Evolutionary conservation across 225 moss, liverwort and hornwort species (phyloP), one percentile per base, ranked within the genome.

Genomic region (Sphagnum tenellum): DNA sequence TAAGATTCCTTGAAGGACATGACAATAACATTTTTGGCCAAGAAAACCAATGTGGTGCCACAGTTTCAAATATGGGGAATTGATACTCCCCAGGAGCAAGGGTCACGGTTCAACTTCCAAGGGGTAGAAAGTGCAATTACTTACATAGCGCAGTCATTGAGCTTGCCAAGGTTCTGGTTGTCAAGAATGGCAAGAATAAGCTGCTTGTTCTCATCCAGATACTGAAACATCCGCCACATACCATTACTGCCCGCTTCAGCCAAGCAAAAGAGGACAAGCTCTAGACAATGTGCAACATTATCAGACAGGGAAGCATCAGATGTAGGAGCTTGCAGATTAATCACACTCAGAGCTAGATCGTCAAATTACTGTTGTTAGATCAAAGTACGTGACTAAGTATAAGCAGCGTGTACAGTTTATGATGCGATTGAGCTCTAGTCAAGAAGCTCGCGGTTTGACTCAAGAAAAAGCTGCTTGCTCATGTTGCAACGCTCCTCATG

Each of bases 131-230:
- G 29, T 29, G 29, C 0, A 29, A 29, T 29, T 29, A 29, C 83
- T 74, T 72, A 83, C 83, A 76, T 72, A 72, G 83, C 83, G 63
- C 83, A 83, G 59, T 83, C 83, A 63, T 77, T 79, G 64, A 79
- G 76, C 77, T 79, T 83, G 79, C 83, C 83, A 46, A 83, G 83
- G 46, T 79, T 83, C 56, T 83, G 83, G 6, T 83, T 83, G 70
- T 83, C 83, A 47, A 83, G 83, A 60, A 83, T 83, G 57, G 83
- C 83, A 48, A 83, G 83, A 67, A 83, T 83, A 62, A 83, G 67
- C 77, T 83, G 83, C 70, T 83, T 83, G 67, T 83, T 83, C 77
- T 83, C 83, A 67, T 83, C 83, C 83, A 83, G 63, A 57, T 83
- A 83, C 83, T 83, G 70, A 64, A 13, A 13, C 58, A 13, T 6